Evolutionary conservation across 2,329 filamentous ascomycete species (phyloP).

Genomic region (Aspergillus viridinutans): DNA sequence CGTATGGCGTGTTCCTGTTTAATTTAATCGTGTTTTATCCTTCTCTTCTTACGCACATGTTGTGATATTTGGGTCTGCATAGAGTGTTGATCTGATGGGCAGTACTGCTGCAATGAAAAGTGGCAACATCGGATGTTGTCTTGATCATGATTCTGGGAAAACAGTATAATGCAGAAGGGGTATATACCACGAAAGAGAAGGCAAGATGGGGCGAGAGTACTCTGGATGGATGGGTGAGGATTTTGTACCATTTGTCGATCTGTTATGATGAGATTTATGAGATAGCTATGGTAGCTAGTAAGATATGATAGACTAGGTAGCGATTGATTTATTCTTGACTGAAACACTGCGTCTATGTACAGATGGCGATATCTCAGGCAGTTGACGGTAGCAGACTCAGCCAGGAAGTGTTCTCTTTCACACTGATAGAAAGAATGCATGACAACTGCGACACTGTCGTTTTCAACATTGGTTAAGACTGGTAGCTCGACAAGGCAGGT

Average conservation of each 20-base stretch:
- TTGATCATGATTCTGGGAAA: constrained; percentile 4
- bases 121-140: background rate
- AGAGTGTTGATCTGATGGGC: constrained; percentile 9
- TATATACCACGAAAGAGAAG: constrained; percentile 8
- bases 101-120: background rate
- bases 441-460: background rate
- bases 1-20: constrained; percentile 6
- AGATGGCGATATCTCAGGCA: too few relatives aligned
- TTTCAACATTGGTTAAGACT: background rate
- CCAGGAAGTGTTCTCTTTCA: too few relatives aligned
- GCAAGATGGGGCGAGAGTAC: background rate
- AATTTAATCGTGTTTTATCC: constrained; percentile 10
- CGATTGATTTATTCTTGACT: background rate
- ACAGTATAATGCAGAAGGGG: constrained; percentile 2
- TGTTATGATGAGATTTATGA: background rate
- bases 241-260: background rate
- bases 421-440: background rate
- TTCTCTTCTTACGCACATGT: constrained; percentile 5
- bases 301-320: background rate
- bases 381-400: too few relatives aligned
- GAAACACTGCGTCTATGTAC: background rate
- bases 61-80: constrained; percentile 5
- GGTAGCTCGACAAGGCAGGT: too few relatives aligned
- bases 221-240: background rate
- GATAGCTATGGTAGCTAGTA: background rate